phyloP scores from a whole-genome alignment of 345 rosid species.

The Linum tenue region DNA sequence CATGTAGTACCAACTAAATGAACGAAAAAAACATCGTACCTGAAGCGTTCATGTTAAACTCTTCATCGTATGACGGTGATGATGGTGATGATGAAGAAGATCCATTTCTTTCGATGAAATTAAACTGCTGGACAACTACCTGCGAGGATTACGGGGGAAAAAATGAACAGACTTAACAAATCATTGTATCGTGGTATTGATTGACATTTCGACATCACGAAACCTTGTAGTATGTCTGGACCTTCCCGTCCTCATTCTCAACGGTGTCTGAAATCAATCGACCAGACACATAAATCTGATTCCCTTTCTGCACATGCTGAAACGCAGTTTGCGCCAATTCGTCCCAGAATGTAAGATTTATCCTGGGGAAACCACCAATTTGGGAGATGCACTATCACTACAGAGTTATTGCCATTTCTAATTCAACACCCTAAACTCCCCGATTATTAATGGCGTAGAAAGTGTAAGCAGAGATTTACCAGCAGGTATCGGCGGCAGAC shows the following conservation, averaged over 20 bases:
- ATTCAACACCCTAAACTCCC: not conserved
- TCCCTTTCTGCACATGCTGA: slow-evolving; percentile 48
- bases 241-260: slow-evolving; percentile 44
- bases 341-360: slow-evolving; percentile 59
- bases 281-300: slow-evolving; percentile 53
- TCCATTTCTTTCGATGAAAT: slow-evolving; percentile 36
- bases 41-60: slow-evolving; percentile 16
- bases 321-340: slow-evolving; percentile 46
- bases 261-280: slow-evolving; percentile 44
- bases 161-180: not conserved
- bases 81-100: slow-evolving; percentile 11
- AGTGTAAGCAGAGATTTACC: slow-evolving; percentile 22
- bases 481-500: slow-evolving; percentile 40
- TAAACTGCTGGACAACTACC: slow-evolving; percentile 55
- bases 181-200: not conserved
- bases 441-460: not conserved
- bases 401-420: too few species aligned
- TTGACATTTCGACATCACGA: slow-evolving; percentile 2
- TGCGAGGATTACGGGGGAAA: slow-evolving; percentile 16
- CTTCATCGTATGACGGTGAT: slow-evolving; percentile 17
- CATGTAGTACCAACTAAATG: not conserved
- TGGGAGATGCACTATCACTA: not conserved
- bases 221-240: slow-evolving; percentile 52
- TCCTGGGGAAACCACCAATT: slow-evolving; percentile 26
- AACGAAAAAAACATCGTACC: slow-evolving; percentile 20